phyloP scores from a whole-genome alignment of 495 filamentous ascomycete species.

The Aspergillus nidulans region DNA sequence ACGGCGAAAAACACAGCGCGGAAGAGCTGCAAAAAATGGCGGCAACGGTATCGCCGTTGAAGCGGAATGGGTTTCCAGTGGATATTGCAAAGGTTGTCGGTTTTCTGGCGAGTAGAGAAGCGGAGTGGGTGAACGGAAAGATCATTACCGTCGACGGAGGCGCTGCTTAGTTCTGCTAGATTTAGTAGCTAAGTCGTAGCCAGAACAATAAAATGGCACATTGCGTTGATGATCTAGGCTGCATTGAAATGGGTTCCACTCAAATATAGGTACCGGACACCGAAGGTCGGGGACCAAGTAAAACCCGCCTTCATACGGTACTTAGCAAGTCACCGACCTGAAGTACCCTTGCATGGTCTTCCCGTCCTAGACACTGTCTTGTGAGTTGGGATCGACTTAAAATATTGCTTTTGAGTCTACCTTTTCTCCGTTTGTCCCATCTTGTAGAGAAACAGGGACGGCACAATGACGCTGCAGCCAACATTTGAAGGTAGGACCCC shows the following conservation, averaged over 20 bases:
- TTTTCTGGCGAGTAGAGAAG: slow-evolving; percentile 51
- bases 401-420: too few relatives aligned
- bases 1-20: not conserved
- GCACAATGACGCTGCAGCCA: not conserved
- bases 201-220: not conserved
- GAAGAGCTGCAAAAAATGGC: not conserved
- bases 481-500: not conserved
- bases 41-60: slow-evolving; percentile 31
- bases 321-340: not conserved
- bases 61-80: slow-evolving; percentile 49
- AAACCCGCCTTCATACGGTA: too few relatives aligned
- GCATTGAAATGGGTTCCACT: not conserved
- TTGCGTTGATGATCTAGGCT: not conserved
- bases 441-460: not conserved
- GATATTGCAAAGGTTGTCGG: slow-evolving; percentile 56
- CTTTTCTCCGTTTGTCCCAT: not conserved
- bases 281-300: not conserved
- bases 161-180: not conserved
- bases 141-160: slow-evolving; percentile 3
- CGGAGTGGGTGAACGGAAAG: slow-evolving; percentile 60
- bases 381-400: not conserved
- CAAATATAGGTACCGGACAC: not conserved
- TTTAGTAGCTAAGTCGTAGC: not conserved
- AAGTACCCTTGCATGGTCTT: not conserved
- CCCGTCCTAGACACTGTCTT: not conserved